Evolutionary conservation across 2,329 filamentous ascomycete genomes (phyloP).

Genomic region (Calonectria fujianensis): DNA sequence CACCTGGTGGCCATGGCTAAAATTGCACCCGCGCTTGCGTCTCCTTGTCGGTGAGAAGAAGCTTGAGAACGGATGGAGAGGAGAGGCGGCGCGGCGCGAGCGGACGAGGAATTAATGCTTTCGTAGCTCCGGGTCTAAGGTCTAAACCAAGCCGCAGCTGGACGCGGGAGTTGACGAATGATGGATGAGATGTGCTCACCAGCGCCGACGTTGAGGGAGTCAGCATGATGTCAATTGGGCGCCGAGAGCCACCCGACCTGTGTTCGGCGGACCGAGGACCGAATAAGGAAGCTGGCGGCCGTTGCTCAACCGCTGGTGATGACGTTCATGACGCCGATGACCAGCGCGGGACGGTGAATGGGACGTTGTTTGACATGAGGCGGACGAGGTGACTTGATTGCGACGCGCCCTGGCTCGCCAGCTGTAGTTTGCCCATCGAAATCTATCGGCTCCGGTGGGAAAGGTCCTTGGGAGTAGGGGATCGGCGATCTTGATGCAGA

Average conservation of each 20-base stretch:
- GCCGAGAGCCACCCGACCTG: constrained; percentile 43
- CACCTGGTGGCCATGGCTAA: constrained; percentile 36
- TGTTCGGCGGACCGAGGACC: constrained; percentile 44
- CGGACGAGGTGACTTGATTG: constrained; percentile 35
- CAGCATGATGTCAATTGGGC: constrained; percentile 53
- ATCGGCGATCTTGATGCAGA: constrained; percentile 50
- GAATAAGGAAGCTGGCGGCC: constrained; percentile 48
- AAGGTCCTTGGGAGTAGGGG: constrained; percentile 32
- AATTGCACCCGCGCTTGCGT: constrained; percentile 35
- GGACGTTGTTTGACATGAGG: constrained; percentile 29
- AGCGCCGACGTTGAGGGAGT: constrained; percentile 38
- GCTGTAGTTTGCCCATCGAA: constrained; percentile 40
- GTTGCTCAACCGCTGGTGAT: constrained; percentile 30
- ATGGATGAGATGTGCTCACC: constrained; percentile 14
- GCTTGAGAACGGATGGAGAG: constrained; percentile 24
- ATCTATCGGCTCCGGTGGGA: constrained; percentile 19
- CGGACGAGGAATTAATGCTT: constrained; percentile 23
- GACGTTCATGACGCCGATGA: constrained; percentile 40
- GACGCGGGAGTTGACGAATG: constrained; percentile 40
- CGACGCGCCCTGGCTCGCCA: constrained; percentile 32
- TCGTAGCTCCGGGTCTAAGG: constrained; percentile 19
- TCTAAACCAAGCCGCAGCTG: constrained; percentile 17
- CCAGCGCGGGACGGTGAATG: constrained; percentile 31
- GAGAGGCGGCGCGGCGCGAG: not conserved
- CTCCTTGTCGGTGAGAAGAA: constrained; percentile 42